phyloP scores from a whole-genome alignment of 257 asterid species.

The Fraxinus pennsylvanica region DNA sequence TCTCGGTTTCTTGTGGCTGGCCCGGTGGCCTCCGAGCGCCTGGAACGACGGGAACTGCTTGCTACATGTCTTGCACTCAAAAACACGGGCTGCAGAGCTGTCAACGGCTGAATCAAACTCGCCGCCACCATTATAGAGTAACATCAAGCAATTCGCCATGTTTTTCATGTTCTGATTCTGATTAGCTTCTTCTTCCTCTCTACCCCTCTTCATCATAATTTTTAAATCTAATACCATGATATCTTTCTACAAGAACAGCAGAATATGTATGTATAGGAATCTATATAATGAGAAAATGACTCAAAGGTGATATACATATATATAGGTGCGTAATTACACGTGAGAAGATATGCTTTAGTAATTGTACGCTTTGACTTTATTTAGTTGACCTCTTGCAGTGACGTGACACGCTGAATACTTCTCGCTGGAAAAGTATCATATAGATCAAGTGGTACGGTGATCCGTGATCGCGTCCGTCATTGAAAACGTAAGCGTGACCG shows the following conservation, averaged over 20 bases:
- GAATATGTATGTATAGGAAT: not conserved
- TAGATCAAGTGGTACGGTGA: not conserved
- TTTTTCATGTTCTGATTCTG: constrained; percentile 20
- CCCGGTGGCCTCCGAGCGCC: constrained; percentile 46
- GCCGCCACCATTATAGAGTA: constrained; percentile 31
- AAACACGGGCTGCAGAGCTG: constrained; percentile 22
- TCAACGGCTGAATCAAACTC: not conserved
- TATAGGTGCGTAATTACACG: constrained; percentile 1
- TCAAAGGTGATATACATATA: not conserved
- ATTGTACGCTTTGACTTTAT: constrained; percentile 24
- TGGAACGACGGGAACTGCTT: constrained; percentile 40
- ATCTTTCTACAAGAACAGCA: not conserved
- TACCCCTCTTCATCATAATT: constrained; percentile 32
- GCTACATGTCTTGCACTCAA: constrained; percentile 47
- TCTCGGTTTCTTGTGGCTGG: constrained; percentile 43
- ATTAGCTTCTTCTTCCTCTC: constrained; percentile 27
- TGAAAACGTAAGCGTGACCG: not conserved
- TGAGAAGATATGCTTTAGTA: not conserved
- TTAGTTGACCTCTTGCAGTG: constrained; percentile 20
- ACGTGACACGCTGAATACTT: not conserved
- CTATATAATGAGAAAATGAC: constrained; percentile 14
- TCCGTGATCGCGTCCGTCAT: not conserved
- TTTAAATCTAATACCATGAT: constrained; percentile 4
- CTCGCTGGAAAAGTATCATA: not conserved
- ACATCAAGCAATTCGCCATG: constrained; percentile 45